Percentiles rank a stretch among this genome's conserved stretches.
phyloP scores from a whole-genome alignment of 2,329 filamentous ascomycete genomes.

The Sarocladiaceae sp. region DNA sequence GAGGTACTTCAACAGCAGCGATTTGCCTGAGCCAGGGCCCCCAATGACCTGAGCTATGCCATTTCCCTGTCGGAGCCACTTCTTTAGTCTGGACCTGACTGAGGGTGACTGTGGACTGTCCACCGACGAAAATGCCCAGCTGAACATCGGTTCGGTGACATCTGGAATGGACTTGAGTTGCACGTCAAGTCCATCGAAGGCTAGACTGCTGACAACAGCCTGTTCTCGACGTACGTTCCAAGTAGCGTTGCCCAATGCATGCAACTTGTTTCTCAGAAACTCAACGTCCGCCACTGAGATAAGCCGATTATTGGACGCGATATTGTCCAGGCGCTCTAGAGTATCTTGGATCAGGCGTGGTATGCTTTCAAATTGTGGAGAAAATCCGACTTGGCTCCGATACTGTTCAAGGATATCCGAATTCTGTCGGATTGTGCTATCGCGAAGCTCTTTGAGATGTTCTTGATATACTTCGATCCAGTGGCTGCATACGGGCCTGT shows the following conservation, averaged over 20 bases:
- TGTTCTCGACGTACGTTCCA: neutral
- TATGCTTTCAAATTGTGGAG: neutral
- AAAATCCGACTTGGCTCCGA: neutral
- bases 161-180: neutral
- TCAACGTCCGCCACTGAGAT: neutral
- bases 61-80: neutral
- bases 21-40: neutral
- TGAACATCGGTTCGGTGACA: neutral
- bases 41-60: neutral
- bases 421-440: neutral
- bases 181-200: neutral
- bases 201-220: neutral
- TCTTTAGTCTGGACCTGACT: neutral
- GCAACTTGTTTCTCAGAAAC: neutral
- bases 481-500: neutral
- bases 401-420: neutral
- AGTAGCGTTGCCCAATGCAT: neutral
- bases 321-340: neutral
- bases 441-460: neutral
- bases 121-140: neutral
- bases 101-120: neutral
- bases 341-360: neutral
- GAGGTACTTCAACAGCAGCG: conserved; percentile 1
- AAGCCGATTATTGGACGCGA: neutral
- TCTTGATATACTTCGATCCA: neutral